A percentile compares a stretch with the other conserved stretches of the same genome.
phyloP scores from a whole-genome alignment of 805 yeast genomes.

The Nakazawaea ambrosiae region DNA sequence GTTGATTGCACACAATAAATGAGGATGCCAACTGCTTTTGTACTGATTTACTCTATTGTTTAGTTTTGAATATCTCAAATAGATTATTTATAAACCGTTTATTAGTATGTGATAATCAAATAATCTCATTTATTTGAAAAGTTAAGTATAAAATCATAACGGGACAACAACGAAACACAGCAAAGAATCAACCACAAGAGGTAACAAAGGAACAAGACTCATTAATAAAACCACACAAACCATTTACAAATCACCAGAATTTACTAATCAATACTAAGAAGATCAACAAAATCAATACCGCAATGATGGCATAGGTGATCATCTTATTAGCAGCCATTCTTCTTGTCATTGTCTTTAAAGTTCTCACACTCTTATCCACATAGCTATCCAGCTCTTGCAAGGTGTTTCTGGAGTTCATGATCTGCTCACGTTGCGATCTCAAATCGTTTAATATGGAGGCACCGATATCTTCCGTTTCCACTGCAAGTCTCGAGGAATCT shows the following conservation, averaged over 20 bases:
- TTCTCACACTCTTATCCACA: slow-evolving; percentile 82
- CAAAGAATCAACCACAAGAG: too few relatives aligned
- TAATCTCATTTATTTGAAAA: too few relatives aligned
- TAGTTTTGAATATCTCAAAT: too few relatives aligned
- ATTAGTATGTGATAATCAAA: too few relatives aligned
- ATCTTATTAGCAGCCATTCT: slow-evolving; percentile 86
- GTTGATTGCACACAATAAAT: slow-evolving; percentile 37
- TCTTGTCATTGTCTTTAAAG: slow-evolving; percentile 87
- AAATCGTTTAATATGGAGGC: slow-evolving; percentile 84
- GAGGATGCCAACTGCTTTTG: too few relatives aligned
- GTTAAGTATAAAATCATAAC: too few relatives aligned
- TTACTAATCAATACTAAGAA: slow-evolving; percentile 79
- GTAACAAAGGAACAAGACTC: too few relatives aligned
- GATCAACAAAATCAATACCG: slow-evolving; percentile 74
- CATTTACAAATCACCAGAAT: slow-evolving; percentile 58
- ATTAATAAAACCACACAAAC: too few relatives aligned
- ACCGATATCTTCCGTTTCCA: slow-evolving; percentile 89
- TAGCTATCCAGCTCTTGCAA: slow-evolving; percentile 86
- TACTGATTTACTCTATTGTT: too few relatives aligned
- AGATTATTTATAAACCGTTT: too few relatives aligned
- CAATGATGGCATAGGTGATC: slow-evolving; percentile 87
- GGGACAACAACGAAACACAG: too few relatives aligned
- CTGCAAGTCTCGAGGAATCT: slow-evolving; percentile 84
- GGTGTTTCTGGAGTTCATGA: slow-evolving; percentile 78
- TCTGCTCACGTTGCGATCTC: slow-evolving; percentile 90